phyloP scores from a whole-genome alignment of 257 asterid genomes.

The Solanum okadae region DNA sequence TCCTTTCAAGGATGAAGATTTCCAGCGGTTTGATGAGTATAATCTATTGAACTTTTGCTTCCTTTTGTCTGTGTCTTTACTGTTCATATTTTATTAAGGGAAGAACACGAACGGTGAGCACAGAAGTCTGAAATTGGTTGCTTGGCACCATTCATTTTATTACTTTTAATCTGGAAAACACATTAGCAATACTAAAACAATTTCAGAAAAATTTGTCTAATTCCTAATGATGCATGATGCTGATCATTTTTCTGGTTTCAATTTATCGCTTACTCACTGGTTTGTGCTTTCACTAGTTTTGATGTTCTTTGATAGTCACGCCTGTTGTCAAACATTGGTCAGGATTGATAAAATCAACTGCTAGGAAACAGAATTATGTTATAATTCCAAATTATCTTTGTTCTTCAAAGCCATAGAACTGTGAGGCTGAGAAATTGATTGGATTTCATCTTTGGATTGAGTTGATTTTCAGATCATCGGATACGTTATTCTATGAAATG shows the following conservation, averaged over 20 bases:
- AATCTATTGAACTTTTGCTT: neutral
- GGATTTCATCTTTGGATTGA: neutral
- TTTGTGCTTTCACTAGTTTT: neutral
- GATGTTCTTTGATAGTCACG: neutral
- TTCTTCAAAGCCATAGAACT: neutral
- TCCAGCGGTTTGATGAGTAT: constrained; percentile 92
- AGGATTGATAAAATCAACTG: neutral
- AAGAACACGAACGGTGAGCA: neutral
- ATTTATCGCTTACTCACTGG: neutral
- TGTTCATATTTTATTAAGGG: neutral
- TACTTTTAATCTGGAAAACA: neutral
- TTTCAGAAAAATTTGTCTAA: neutral
- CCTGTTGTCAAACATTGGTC: neutral
- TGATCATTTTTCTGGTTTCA: neutral
- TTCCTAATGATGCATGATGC: neutral
- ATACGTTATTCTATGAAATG: constrained; percentile 67
- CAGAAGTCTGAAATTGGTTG: neutral
- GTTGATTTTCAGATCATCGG: constrained; percentile 55
- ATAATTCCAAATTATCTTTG: neutral
- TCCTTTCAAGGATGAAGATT: constrained; percentile 93
- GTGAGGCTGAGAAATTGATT: neutral
- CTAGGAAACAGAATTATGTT: neutral
- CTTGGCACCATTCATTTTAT: neutral
- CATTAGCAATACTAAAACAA: neutral
- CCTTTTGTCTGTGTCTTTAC: neutral